A percentile compares a stretch with the other conserved stretches of the same genome.
phyloP scores from a whole-genome alignment of 257 asterid genomes.

The Linderniella brevidens region DNA sequence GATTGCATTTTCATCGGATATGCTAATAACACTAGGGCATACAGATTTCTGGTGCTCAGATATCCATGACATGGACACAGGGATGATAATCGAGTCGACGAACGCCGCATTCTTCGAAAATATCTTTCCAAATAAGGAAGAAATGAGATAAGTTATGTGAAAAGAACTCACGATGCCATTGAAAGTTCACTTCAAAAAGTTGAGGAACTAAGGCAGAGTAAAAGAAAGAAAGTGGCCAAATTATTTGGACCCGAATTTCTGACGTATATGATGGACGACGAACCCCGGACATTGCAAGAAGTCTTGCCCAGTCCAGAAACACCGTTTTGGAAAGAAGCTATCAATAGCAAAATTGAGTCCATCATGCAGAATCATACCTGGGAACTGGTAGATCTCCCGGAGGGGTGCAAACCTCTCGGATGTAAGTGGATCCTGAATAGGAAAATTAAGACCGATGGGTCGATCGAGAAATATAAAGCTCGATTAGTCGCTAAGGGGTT shows the following conservation, averaged over 20 bases:
- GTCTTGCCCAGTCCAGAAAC: background rate
- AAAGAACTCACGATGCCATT: no score
- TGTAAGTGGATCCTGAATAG: constrained; percentile 1
- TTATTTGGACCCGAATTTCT: background rate
- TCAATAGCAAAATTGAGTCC: background rate
- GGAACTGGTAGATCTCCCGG: background rate
- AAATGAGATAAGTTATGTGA: no score
- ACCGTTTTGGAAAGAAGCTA: background rate
- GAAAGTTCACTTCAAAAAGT: background rate
- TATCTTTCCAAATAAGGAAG: no score
- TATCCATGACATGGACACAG: no score
- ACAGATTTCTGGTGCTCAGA: no score
- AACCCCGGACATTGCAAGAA: background rate
- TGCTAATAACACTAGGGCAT: no score
- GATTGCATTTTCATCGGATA: no score
- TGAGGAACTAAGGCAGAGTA: background rate
- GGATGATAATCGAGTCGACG: no score
- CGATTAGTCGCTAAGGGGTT: background rate
- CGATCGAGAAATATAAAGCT: background rate
- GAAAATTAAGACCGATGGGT: background rate
- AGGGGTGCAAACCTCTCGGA: background rate
- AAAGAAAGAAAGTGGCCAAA: background rate
- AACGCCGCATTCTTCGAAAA: no score
- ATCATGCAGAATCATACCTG: background rate
- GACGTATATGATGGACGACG: background rate